Evolutionary conservation across 106 monocot genomes (phyloP), one percentile per base, ranked within the genome.

Genomic region (Dendrobium huoshanense): DNA sequence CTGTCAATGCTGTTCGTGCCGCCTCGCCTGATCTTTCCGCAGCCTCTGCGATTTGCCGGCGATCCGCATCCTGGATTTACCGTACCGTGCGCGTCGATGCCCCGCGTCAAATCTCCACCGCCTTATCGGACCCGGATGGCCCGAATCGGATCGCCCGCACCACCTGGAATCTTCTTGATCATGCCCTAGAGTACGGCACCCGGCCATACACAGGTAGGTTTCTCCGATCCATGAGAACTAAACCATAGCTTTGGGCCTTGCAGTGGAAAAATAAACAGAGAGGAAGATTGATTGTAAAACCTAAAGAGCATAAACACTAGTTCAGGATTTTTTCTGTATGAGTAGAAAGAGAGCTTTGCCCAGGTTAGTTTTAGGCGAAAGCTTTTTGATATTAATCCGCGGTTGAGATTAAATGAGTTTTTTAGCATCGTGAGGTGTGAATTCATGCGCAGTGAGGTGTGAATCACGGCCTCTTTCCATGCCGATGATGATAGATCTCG

Each of bases 181-280:
- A 54, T n/a, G 78, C 78, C 13, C 27, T 78, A 29, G 78, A 78
- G 5, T 37, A 58, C 27, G 55, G 56, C 56, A 58, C 78, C 16
- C 24, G 18, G 20, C 31, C 31, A 5, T 58, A 56, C 33, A 78
- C 78, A 8, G 78, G 78, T 59, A 77, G 16, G 18, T 5, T 20
- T 51, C 22, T 9, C 49, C 47, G 41, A 74, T 74, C 25, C 8
- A 9, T 41, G 2, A 11, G 37, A 37, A 37, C 37, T 3, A 37
- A 37, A 37, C 1, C 1, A 31, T 31, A 31, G 31, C 31, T 31
- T 31, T 31, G 31, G 31, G 31, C 31, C 31, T 31, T 31, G 31
- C 31, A 31, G 31, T 31, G 37, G 37, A 37, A 37, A 37, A 37
- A 37, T 37, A 37, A 37, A 37, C 37, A 37, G 3, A 37, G 37